phyloP scores from a whole-genome alignment of 2,329 filamentous ascomycete genomes.

The Botryotinia narcissicola region DNA sequence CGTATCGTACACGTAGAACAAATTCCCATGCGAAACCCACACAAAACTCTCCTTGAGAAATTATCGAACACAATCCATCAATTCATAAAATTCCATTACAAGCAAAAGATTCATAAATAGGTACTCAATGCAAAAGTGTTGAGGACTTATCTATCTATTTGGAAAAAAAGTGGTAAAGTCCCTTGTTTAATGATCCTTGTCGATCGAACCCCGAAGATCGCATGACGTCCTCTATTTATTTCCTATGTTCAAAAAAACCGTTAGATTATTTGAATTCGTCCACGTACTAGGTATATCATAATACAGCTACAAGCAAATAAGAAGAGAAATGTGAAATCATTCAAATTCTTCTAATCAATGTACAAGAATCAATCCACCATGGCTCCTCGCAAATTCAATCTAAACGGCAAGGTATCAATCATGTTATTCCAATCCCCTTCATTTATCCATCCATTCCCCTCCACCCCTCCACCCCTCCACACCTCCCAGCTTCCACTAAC shows the following conservation, averaged over 20 bases:
- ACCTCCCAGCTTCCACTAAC: background rate
- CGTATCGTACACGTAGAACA: background rate
- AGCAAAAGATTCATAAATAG: conserved; percentile 17
- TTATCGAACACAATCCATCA: conserved; percentile 2
- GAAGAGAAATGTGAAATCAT: background rate
- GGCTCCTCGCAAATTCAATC: conserved; percentile 34
- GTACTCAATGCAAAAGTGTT: conserved; percentile 18
- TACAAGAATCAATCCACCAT: background rate
- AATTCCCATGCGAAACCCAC: background rate
- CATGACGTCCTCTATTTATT: conserved; percentile 21
- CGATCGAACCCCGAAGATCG: conserved; percentile 16
- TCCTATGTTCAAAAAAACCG: conserved; percentile 14
- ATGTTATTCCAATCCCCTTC: background rate
- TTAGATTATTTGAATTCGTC: background rate
- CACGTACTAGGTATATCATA: background rate
- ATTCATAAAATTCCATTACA: background rate
- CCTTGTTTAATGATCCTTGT: conserved; percentile 19
- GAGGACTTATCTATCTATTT: conserved; percentile 3
- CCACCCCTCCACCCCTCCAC: too few species aligned
- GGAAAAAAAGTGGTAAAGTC: conserved; percentile 14
- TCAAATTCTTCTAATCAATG: background rate
- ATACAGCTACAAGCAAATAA: background rate
- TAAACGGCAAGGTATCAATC: conserved; percentile 31
- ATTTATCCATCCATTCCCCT: background rate
- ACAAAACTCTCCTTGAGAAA: background rate